These are phyloP conservation scores for Paramecium bursaria DNA, from an alignment of 73 alveolate genomes.

Conservation along the genomic window DNA sequence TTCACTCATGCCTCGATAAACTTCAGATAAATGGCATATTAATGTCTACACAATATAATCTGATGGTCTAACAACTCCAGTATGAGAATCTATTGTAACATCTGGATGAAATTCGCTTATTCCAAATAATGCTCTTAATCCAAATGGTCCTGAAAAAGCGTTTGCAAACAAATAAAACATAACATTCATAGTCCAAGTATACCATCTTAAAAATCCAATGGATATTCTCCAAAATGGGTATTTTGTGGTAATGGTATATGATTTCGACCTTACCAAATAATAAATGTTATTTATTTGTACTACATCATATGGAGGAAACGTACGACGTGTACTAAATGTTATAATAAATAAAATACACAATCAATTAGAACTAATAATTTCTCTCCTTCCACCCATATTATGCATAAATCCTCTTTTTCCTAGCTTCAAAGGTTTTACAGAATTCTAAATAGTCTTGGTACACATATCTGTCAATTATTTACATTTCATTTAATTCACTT, in stretches of 20 bases:
- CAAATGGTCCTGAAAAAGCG: constrained; percentile 8
- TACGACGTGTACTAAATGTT: neutral
- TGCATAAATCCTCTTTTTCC: neutral
- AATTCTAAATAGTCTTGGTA: neutral
- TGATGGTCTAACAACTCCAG: constrained; percentile 10
- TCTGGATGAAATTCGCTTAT: constrained; percentile 1
- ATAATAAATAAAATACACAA: neutral
- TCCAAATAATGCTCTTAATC: constrained; percentile 1
- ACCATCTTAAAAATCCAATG: neutral
- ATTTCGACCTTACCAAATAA: constrained; percentile 5
- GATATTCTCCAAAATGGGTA: neutral
- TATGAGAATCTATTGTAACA: neutral
- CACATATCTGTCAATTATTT: neutral
- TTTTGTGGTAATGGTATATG: neutral
- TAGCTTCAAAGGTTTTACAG: neutral
- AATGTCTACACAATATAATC: constrained; percentile 11
- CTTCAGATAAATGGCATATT: constrained; percentile 55
- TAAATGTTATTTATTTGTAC: neutral
- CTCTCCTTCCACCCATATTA: neutral
- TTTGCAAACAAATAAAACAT: constrained; percentile 25
- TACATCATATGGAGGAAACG: constrained; percentile 49
- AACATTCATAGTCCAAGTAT: constrained; percentile 39
- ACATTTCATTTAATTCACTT: constrained; percentile 4
- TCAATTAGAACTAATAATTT: neutral
- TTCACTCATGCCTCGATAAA: constrained; percentile 64